Conservation (phyloP, 164 flowering plant species). For the Sedum album region DNA sequence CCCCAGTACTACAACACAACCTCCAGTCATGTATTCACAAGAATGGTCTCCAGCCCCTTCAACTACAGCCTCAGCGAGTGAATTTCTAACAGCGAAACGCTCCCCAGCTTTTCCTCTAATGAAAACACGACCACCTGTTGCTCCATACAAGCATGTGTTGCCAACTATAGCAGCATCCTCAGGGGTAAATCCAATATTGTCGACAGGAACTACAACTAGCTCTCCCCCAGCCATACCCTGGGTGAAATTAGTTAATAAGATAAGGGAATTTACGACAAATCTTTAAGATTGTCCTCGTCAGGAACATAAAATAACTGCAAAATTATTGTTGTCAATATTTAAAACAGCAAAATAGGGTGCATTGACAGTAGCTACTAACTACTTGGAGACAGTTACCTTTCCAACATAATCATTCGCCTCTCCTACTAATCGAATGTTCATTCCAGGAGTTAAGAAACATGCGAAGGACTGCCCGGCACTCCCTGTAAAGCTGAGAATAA, state of each 20-base stretch:
- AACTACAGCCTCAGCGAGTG: constrained; percentile 91
- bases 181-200: constrained; percentile 64
- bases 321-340: neutral
- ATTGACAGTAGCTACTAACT: neutral
- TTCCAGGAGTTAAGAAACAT: constrained; percentile 90
- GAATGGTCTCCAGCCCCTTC: constrained; percentile 98
- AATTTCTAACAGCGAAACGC: constrained; percentile 96
- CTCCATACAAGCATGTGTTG: constrained; percentile 94
- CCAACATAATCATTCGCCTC: constrained; percentile 99
- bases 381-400: constrained; percentile 44
- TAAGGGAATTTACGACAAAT: neutral
- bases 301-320: neutral
- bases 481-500: constrained; percentile 56
- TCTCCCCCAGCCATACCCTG: constrained; percentile 99
- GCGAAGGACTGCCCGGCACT: constrained; percentile 99
- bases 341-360: neutral
- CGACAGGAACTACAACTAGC: constrained; percentile 75
- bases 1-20: constrained; percentile 92
- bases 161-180: constrained; percentile 98
- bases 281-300: neutral
- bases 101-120: constrained; percentile 95
- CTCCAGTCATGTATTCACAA: constrained; percentile 99
- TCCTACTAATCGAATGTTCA: constrained; percentile 90
- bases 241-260: constrained; percentile 3
- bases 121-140: constrained; percentile 94